These are phyloP conservation scores for Pontederia crassipes DNA, from an alignment of 176 grass and related monocot species.

Conservation along the genomic window DNA sequence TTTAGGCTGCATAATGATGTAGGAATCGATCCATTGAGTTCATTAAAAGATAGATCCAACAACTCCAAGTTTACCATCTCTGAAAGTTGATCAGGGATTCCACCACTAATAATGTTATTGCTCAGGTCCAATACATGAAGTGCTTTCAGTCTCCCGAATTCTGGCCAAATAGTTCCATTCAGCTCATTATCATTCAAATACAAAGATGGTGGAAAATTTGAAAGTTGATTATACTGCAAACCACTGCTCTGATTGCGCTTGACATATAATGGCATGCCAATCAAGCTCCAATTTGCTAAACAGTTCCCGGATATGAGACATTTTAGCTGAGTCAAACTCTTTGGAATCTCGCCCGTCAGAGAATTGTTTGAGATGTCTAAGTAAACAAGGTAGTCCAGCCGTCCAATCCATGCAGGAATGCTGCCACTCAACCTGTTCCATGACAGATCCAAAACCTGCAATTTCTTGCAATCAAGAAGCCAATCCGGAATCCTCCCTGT, in stretches of 20 bases:
- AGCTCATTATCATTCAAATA: conserved; percentile 68
- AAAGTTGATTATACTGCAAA: conserved; percentile 85
- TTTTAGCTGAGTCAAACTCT: conserved; percentile 68
- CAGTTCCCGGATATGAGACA: conserved; percentile 38
- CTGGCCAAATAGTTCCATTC: conserved; percentile 61
- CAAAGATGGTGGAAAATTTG: conserved; percentile 78
- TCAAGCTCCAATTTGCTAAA: conserved; percentile 28
- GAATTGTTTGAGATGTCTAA: conserved; percentile 94
- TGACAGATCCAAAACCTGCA: conserved; percentile 92
- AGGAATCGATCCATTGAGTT: conserved; percentile 71
- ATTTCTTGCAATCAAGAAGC: conserved; percentile 49
- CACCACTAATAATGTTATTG: conserved; percentile 60
- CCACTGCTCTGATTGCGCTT: conserved; percentile 78
- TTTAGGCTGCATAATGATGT: conserved; percentile 57
- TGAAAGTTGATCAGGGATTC: conserved; percentile 60
- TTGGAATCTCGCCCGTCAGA: conserved; percentile 49
- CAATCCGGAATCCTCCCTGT: conserved; percentile 53
- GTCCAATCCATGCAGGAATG: conserved; percentile 47
- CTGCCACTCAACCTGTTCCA: conserved; percentile 68
- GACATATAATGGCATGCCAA: conserved; percentile 67
- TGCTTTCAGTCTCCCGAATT: conserved; percentile 69
- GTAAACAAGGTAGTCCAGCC: conserved; percentile 63
- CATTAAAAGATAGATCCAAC: conserved; percentile 80
- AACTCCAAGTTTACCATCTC: conserved; percentile 87
- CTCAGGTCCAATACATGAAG: conserved; percentile 93